These are phyloP conservation scores for Zalaria obscura DNA, from an alignment of 2,329 filamentous ascomycete species.

Conservation along the genomic window DNA sequence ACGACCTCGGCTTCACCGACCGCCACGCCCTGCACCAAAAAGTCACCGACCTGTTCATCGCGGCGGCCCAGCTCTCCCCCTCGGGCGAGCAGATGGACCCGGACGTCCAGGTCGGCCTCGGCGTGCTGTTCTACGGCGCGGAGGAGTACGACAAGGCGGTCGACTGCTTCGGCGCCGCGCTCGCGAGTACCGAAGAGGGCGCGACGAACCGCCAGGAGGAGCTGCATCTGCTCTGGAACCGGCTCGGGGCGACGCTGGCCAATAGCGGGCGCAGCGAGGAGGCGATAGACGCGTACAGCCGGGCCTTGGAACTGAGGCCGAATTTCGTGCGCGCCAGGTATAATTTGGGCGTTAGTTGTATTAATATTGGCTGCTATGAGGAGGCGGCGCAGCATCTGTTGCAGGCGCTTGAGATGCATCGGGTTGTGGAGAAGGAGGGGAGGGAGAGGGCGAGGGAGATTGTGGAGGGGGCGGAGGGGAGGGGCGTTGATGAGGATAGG, in stretches of 20 bases:
- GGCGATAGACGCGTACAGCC: slow-evolving; percentile 91
- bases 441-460: slow-evolving; percentile 74
- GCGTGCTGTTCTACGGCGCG: slow-evolving; percentile 92
- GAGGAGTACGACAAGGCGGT: slow-evolving; percentile 98
- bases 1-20: slow-evolving; percentile 87
- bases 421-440: slow-evolving; percentile 75
- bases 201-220: slow-evolving; percentile 73
- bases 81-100: slow-evolving; percentile 94
- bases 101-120: slow-evolving; percentile 92
- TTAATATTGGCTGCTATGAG: slow-evolving; percentile 90
- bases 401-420: slow-evolving; percentile 88
- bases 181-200: slow-evolving; percentile 73
- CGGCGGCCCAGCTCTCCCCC: slow-evolving; percentile 81
- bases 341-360: slow-evolving; percentile 91
- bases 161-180: slow-evolving; percentile 89
- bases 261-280: slow-evolving; percentile 91
- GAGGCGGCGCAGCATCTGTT: slow-evolving; percentile 89
- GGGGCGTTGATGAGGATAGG: slow-evolving; percentile 48
- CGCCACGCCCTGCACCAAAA: slow-evolving; percentile 78
- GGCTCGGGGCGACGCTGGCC: slow-evolving; percentile 85
- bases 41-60: slow-evolving; percentile 81
- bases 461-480: slow-evolving; percentile 41
- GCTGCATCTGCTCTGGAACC: slow-evolving; percentile 92
- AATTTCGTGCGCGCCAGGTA: slow-evolving; percentile 97
- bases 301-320: slow-evolving; percentile 73